Evolutionary conservation across 495 filamentous ascomycete genomes (phyloP).

Genomic region (Podospora bellae-mahoneyi): DNA sequence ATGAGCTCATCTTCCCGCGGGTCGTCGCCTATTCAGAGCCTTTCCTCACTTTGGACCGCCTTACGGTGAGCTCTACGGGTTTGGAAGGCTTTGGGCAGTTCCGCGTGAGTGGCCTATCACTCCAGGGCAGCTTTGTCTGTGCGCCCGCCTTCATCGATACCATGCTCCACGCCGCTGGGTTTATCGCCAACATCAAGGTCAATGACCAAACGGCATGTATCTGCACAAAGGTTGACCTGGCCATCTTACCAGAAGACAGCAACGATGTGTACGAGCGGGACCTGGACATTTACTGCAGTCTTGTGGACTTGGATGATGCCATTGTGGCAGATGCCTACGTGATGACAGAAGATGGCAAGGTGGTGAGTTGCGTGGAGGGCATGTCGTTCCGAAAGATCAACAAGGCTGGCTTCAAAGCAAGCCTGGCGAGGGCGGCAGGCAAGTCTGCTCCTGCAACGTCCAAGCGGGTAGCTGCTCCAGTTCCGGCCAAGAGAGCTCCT

Average conservation of each 20-base stretch:
- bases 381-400: not conserved
- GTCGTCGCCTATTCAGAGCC: not conserved
- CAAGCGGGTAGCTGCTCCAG: not conserved
- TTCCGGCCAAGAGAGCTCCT: not conserved
- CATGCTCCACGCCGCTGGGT: not conserved
- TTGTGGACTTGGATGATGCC: not conserved
- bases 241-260: not conserved
- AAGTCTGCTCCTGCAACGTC: not conserved
- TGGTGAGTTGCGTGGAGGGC: not conserved
- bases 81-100: not conserved
- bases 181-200: constrained; percentile 2
- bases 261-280: not conserved
- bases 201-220: not conserved
- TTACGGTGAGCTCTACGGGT: not conserved
- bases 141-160: not conserved
- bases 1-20: not conserved
- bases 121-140: not conserved
- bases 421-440: not conserved
- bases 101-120: not conserved
- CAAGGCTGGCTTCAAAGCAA: not conserved
- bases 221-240: not conserved
- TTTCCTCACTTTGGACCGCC: not conserved
- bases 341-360: not conserved
- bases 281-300: constrained; percentile 3
- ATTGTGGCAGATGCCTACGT: not conserved